Percentiles rank a stretch among this genome's conserved stretches.
These are phyloP conservation scores for Eucalyptus victrix DNA, from an alignment of 345 rosid genomes.

Conservation along the genomic window DNA sequence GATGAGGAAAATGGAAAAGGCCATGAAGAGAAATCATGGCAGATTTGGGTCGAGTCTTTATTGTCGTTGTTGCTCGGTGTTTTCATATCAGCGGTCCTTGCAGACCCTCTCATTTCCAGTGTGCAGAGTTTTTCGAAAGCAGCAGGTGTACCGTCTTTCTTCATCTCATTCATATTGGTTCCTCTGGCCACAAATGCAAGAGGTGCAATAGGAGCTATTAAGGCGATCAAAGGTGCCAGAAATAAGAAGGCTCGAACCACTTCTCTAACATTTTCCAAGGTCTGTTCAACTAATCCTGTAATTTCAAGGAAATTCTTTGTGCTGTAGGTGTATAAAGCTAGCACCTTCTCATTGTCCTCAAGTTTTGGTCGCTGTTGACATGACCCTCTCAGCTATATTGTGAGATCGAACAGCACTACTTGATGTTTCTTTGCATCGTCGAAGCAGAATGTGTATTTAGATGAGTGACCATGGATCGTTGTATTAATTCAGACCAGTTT, in stretches of 20 bases:
- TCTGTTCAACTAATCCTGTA: not conserved
- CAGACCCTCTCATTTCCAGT: slow-evolving; percentile 11
- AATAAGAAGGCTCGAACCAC: slow-evolving; percentile 15
- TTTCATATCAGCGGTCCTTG: slow-evolving; percentile 3
- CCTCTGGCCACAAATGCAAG: slow-evolving; percentile 24
- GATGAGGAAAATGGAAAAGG: not conserved
- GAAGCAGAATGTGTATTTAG: not conserved
- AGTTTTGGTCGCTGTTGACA: not conserved
- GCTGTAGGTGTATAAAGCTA: not conserved
- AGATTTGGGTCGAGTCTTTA: slow-evolving; percentile 2
- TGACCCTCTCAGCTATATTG: not conserved
- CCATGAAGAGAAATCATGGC: not conserved
- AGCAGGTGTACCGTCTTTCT: slow-evolving; percentile 15
- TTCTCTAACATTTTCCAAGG: slow-evolving; percentile 27
- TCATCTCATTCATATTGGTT: slow-evolving; percentile 21
- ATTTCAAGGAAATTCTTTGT: not conserved
- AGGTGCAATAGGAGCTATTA: slow-evolving; percentile 11
- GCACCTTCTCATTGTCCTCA: not conserved
- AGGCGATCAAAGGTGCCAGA: slow-evolving; percentile 2
- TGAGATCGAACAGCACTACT: not conserved
- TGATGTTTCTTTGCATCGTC: not conserved
- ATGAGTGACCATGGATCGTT: not conserved
- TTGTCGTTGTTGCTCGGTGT: slow-evolving; percentile 1
- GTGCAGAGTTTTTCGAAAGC: slow-evolving; percentile 14
- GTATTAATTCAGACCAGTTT: not conserved